Evolutionary conservation across 1,139 yeast species (phyloP).

Genomic region (Taphrina populina): DNA sequence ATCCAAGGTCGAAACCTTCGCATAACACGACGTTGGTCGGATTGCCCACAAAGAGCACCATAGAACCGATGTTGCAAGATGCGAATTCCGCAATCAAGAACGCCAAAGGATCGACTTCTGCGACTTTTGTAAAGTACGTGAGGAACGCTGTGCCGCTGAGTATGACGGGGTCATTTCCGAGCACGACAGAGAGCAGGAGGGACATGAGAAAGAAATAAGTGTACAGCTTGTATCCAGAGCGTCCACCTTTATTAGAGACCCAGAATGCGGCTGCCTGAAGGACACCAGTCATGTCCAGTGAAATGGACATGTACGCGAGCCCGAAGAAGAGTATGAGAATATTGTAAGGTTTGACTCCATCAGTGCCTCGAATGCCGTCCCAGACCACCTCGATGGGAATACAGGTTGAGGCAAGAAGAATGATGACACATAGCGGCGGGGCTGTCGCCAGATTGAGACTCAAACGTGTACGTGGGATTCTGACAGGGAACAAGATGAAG

Average conservation of each 20-base stretch:
- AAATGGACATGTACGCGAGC: slow-evolving; percentile 34
- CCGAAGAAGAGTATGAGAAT: slow-evolving; percentile 33
- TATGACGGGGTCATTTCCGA: slow-evolving; percentile 34
- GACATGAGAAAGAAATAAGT: slow-evolving; percentile 32
- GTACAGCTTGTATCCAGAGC: slow-evolving; percentile 24
- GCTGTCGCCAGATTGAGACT: slow-evolving; percentile 33
- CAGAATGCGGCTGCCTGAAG: slow-evolving; percentile 35
- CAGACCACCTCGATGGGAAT: slow-evolving; percentile 29
- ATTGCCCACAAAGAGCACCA: slow-evolving; percentile 35
- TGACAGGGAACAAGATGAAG: slow-evolving; percentile 28
- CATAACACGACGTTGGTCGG: slow-evolving; percentile 34
- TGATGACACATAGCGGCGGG: slow-evolving; percentile 30
- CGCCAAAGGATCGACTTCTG: slow-evolving; percentile 29
- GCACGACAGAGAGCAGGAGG: slow-evolving; percentile 19
- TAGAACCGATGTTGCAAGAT: slow-evolving; percentile 32
- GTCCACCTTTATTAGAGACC: slow-evolving; percentile 33
- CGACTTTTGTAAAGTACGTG: slow-evolving; percentile 32
- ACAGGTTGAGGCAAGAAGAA: slow-evolving; percentile 29
- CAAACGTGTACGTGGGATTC: slow-evolving; percentile 23
- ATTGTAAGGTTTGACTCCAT: slow-evolving; percentile 33
- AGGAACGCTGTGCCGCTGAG: slow-evolving; percentile 33
- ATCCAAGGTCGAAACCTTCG: slow-evolving; percentile 33
- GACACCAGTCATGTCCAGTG: slow-evolving; percentile 33
- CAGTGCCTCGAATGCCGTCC: slow-evolving; percentile 33
- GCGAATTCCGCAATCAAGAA: slow-evolving; percentile 34